These are phyloP conservation scores for Letharia columbiana DNA, from an alignment of 495 filamentous ascomycete genomes.

Conservation along the genomic window DNA sequence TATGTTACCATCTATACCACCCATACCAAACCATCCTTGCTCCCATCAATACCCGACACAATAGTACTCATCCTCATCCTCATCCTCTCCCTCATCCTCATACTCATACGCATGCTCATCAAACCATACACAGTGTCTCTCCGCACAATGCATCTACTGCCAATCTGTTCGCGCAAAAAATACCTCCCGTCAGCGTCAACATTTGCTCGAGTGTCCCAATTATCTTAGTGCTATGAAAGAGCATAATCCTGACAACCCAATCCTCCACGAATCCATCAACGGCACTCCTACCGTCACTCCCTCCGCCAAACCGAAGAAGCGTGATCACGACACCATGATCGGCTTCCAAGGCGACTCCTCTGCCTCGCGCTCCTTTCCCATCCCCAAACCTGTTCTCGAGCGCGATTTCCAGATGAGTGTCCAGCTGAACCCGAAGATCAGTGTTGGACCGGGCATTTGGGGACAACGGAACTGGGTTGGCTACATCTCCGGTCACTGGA, in stretches of 20 bases:
- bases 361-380: slow-evolving; percentile 38
- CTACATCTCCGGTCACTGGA: slow-evolving; percentile 50
- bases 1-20: slow-evolving; percentile 19
- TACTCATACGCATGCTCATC: slow-evolving; percentile 32
- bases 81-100: slow-evolving; percentile 5
- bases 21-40: neutral
- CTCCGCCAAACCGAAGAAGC: slow-evolving; percentile 25
- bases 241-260: slow-evolving; percentile 49
- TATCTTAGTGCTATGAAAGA: slow-evolving; percentile 52
- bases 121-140: slow-evolving; percentile 43
- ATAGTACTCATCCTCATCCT: neutral
- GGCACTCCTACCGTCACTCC: slow-evolving; percentile 37
- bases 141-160: slow-evolving; percentile 51
- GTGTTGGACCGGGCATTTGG: slow-evolving; percentile 44
- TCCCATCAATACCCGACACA: slow-evolving; percentile 4
- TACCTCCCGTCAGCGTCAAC: slow-evolving; percentile 47
- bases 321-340: slow-evolving; percentile 28
- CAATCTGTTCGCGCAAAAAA: slow-evolving; percentile 51
- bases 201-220: slow-evolving; percentile 46
- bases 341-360: slow-evolving; percentile 25
- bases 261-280: slow-evolving; percentile 49
- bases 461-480: slow-evolving; percentile 52
- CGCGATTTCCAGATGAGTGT: slow-evolving; percentile 57
- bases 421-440: slow-evolving; percentile 49
- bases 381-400: slow-evolving; percentile 48